Conservation (phyloP, 1,139 yeast genomes). For the Protomyces pachydermus region DNA sequence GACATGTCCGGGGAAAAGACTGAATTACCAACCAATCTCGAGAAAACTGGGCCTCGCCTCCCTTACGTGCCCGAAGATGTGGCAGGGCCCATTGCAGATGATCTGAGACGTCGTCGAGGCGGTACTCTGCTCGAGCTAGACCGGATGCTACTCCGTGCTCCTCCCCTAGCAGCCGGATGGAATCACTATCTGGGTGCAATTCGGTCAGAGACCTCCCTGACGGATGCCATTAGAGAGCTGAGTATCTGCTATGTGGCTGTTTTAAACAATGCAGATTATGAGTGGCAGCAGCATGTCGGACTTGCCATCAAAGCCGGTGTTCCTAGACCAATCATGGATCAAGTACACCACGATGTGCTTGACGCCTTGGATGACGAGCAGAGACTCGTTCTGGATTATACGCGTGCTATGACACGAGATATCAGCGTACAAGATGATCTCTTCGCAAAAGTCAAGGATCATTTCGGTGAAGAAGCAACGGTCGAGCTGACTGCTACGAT, state of each 20-base stretch:
- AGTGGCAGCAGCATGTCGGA: constrained; percentile 20
- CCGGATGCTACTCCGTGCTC: constrained; percentile 7
- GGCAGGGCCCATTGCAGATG: constrained; percentile 3
- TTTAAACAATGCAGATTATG: constrained; percentile 16
- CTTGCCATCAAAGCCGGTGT: constrained; percentile 12
- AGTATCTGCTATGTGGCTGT: constrained; percentile 22
- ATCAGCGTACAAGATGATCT: not conserved
- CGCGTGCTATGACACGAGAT: constrained; percentile 7
- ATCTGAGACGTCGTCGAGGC: constrained; percentile 12
- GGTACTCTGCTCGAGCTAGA: constrained; percentile 9
- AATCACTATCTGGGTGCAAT: constrained; percentile 8
- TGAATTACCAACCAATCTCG: not conserved
- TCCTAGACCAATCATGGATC: not conserved
- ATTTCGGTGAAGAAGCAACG: not conserved
- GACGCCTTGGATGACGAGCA: not conserved
- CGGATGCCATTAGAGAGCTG: not conserved
- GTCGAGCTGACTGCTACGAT: constrained; percentile 16
- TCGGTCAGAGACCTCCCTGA: not conserved
- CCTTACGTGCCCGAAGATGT: constrained; percentile 11
- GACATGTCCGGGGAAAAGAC: not conserved
- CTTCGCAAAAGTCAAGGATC: not conserved
- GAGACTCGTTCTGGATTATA: not conserved
- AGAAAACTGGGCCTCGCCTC: not conserved
- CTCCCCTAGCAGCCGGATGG: constrained; percentile 19
- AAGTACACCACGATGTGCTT: not conserved